These are phyloP conservation scores for Linum lewisii DNA, from an alignment of 345 rosid species.

Conservation along the genomic window DNA sequence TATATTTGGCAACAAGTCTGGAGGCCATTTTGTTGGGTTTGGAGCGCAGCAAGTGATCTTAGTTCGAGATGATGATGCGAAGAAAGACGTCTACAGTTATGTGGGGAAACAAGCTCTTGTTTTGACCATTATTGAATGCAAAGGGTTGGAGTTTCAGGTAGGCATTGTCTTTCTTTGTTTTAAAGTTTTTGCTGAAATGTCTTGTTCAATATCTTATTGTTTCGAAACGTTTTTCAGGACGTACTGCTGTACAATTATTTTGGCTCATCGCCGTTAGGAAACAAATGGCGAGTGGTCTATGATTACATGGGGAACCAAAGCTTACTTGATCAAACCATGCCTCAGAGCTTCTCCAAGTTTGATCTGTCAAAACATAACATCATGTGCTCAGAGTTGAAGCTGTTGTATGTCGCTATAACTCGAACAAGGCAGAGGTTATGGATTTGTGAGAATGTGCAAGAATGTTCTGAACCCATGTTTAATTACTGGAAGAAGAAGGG, in stretches of 20 bases:
- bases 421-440: slow-evolving; percentile 45
- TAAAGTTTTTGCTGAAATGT: too few relatives aligned
- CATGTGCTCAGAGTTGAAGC: slow-evolving; percentile 44
- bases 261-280: slow-evolving; percentile 33
- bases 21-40: slow-evolving; percentile 25
- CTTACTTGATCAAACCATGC: slow-evolving; percentile 16
- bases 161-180: not conserved
- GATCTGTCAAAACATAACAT: slow-evolving; percentile 26
- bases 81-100: slow-evolving; percentile 17
- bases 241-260: slow-evolving; percentile 46
- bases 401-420: slow-evolving; percentile 44
- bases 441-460: slow-evolving; percentile 38
- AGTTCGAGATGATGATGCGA: slow-evolving; percentile 33
- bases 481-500: slow-evolving; percentile 26
- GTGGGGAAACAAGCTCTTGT: slow-evolving; percentile 48
- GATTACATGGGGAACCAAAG: slow-evolving; percentile 28
- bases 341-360: slow-evolving; percentile 24
- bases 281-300: slow-evolving; percentile 44
- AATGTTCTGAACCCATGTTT: slow-evolving; percentile 29
- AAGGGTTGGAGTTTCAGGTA: slow-evolving; percentile 50
- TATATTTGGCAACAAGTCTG: slow-evolving; percentile 28
- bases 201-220: not conserved
- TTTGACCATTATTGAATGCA: slow-evolving; percentile 36
- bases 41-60: slow-evolving; percentile 47
- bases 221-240: slow-evolving; percentile 24